Percentiles rank a stretch among this genome's conserved stretches.
Conservation (phyloP, 257 asterid genomes). For the Solanum medicagineum region DNA sequence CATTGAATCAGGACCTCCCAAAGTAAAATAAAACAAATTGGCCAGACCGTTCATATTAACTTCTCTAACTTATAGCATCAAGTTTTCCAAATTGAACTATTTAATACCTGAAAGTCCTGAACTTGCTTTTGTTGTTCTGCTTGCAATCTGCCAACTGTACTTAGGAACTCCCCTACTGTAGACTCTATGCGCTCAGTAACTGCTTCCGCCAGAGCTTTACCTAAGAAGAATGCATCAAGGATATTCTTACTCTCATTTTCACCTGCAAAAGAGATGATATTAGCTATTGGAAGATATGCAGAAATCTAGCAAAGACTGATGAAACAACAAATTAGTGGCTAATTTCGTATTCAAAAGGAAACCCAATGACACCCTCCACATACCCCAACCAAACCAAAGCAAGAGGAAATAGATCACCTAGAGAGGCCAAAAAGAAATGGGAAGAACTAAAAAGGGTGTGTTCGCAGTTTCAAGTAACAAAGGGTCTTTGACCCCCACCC, state of each 20-base stretch:
- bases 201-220: conserved; percentile 83
- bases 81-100: background rate
- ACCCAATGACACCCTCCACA: background rate
- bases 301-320: background rate
- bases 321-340: background rate
- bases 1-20: background rate
- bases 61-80: background rate
- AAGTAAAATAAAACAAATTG: background rate
- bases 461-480: background rate
- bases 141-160: conserved; percentile 62
- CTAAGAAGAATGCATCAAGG: conserved; percentile 87
- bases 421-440: background rate
- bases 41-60: background rate
- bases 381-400: background rate
- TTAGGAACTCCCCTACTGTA: conserved; percentile 66
- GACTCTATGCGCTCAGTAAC: conserved; percentile 66
- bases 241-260: conserved; percentile 59
- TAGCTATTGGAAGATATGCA: background rate
- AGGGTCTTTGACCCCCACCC: background rate
- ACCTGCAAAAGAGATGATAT: conserved; percentile 23
- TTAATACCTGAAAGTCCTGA: conserved; percentile 59
- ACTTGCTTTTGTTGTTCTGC: conserved; percentile 87
- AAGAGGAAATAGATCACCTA: background rate
- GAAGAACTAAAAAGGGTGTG: background rate
- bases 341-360: background rate